Conservation (phyloP, 768 basidiomycete species). For the Suillus paluster region DNA sequence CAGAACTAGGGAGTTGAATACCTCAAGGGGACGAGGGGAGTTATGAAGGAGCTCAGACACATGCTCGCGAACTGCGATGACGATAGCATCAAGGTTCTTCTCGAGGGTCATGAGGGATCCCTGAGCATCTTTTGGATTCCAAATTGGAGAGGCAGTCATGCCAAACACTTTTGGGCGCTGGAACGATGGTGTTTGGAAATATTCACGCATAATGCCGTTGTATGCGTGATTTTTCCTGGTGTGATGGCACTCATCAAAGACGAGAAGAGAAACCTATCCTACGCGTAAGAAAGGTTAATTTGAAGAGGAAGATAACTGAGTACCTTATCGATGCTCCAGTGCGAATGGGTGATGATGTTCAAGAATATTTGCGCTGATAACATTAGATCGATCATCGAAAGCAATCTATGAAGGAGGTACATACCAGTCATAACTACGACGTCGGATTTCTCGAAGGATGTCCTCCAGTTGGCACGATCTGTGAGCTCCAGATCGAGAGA, state of each 20-base stretch:
- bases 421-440: constrained; percentile 87
- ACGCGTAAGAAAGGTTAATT: constrained; percentile 5
- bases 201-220: constrained; percentile 61
- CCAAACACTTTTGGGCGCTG: constrained; percentile 86
- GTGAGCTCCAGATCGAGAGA: constrained; percentile 72
- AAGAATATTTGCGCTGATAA: constrained; percentile 77
- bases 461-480: constrained; percentile 67
- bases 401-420: constrained; percentile 13
- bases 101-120: constrained; percentile 69
- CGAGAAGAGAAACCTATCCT: constrained; percentile 54
- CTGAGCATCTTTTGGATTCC: constrained; percentile 72
- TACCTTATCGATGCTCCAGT: constrained; percentile 74
- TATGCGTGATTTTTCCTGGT: constrained; percentile 60
- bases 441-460: constrained; percentile 64
- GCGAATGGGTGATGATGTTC: constrained; percentile 79
- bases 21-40: constrained; percentile 71
- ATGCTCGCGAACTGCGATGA: constrained; percentile 76
- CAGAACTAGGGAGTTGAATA: constrained; percentile 29
- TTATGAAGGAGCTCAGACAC: constrained; percentile 64
- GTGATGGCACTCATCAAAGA: constrained; percentile 66
- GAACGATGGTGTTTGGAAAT: constrained; percentile 46
- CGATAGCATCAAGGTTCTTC: constrained; percentile 70
- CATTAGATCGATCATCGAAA: constrained; percentile 1
- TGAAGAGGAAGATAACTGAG: background rate
- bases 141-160: constrained; percentile 91